These are phyloP conservation scores for Microcos paniculata DNA, from an alignment of 345 rosid genomes.

Conservation along the genomic window DNA sequence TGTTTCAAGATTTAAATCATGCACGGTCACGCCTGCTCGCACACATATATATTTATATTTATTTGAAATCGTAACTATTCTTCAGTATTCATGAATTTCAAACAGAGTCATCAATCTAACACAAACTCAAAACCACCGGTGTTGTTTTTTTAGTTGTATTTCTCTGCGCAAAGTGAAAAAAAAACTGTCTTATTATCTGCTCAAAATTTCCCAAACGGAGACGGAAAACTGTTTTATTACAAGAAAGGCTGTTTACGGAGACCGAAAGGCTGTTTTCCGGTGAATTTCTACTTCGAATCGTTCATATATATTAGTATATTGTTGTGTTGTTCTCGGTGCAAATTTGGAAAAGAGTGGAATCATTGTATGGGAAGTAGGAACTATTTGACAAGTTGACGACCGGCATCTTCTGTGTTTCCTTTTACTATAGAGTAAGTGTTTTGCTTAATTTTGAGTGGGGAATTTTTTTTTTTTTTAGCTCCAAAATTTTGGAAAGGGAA, in stretches of 20 bases:
- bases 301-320: background rate
- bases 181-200: too few species aligned
- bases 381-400: background rate
- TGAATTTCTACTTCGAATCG: background rate
- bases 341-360: background rate
- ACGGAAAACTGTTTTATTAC: background rate
- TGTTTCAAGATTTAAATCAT: background rate
- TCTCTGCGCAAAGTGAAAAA: too few species aligned
- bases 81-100: background rate
- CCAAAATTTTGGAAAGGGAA: too few species aligned
- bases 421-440: too few species aligned
- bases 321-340: background rate
- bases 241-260: too few species aligned
- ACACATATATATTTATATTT: background rate
- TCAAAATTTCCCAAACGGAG: background rate
- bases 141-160: too few species aligned
- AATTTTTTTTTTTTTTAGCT: too few species aligned
- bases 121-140: too few species aligned
- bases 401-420: too few species aligned
- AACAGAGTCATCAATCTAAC: too few species aligned
- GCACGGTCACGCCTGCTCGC: too few species aligned
- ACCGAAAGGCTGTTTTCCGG: background rate
- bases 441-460: too few species aligned
- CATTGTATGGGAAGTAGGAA: background rate
- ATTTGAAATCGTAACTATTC: background rate